Conservation (phyloP, 2,329 filamentous ascomycete species). For the Fusarium sp. region DNA sequence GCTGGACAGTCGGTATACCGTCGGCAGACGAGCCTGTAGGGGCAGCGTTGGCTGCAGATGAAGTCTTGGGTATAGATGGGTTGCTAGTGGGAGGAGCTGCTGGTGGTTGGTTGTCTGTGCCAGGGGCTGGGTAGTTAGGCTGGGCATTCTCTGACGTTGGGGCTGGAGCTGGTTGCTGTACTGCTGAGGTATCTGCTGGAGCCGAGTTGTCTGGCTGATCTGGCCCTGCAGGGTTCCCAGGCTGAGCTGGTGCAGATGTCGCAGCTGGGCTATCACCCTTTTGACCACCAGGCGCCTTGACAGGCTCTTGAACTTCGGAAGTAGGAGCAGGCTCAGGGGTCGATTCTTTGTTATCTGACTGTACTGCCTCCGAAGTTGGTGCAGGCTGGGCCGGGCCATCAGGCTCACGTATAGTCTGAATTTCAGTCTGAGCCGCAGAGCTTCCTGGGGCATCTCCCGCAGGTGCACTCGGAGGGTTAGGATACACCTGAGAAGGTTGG, state of each 20-base stretch:
- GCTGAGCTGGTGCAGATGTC: slow-evolving; percentile 7
- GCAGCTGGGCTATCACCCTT: slow-evolving; percentile 10
- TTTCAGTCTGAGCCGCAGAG: slow-evolving; percentile 13
- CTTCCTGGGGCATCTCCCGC: slow-evolving; percentile 4
- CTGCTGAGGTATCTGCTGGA: slow-evolving; percentile 14
- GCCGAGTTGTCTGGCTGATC: slow-evolving; percentile 6
- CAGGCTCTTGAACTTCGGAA: slow-evolving; percentile 22
- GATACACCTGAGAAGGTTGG: slow-evolving; percentile 13
- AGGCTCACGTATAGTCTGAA: slow-evolving; percentile 36
- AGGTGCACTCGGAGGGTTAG: slow-evolving; percentile 8
- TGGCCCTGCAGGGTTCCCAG: slow-evolving; percentile 6
- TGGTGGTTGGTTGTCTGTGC: slow-evolving; percentile 9
- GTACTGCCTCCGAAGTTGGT: slow-evolving; percentile 25
- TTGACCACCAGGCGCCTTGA: slow-evolving; percentile 14
- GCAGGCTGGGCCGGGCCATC: slow-evolving; percentile 15
- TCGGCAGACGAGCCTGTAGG: slow-evolving; percentile 48
- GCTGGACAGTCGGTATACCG: slow-evolving; percentile 56
- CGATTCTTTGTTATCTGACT: slow-evolving; percentile 9
- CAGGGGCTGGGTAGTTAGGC: slow-evolving; percentile 11
- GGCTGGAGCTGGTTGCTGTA: slow-evolving; percentile 19
- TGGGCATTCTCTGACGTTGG: slow-evolving; percentile 9
- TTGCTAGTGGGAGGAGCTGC: slow-evolving; percentile 20
- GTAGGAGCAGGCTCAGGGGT: slow-evolving; percentile 21
- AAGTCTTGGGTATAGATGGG: slow-evolving; percentile 21
- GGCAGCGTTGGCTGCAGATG: slow-evolving; percentile 17